phyloP scores from a whole-genome alignment of 768 basidiomycete genomes.

The Dioszegia crocea region DNA sequence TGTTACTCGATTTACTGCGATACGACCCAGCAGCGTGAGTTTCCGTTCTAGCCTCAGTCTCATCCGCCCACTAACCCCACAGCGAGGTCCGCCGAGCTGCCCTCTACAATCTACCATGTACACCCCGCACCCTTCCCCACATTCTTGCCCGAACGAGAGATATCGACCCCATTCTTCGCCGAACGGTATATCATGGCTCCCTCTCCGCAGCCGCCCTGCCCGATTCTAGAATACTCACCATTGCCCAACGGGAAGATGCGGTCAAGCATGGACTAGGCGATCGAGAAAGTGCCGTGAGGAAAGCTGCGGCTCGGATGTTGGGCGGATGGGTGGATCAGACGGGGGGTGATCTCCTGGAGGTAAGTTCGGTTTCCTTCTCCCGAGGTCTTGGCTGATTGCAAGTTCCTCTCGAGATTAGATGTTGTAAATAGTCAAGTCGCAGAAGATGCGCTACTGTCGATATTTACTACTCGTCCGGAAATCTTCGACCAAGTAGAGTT shows the following conservation, averaged over 20 bases:
- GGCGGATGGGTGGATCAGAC: slow-evolving; percentile 67
- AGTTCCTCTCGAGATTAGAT: slow-evolving; percentile 49
- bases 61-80: not conserved
- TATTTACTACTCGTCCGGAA: slow-evolving; percentile 65
- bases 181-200: slow-evolving; percentile 63
- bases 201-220: slow-evolving; percentile 62
- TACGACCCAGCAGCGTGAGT: slow-evolving; percentile 74
- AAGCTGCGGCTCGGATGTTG: slow-evolving; percentile 68
- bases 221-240: slow-evolving; percentile 60
- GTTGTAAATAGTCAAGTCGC: slow-evolving; percentile 55
- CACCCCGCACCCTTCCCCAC: slow-evolving; percentile 57
- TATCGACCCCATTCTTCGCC: slow-evolving; percentile 68
- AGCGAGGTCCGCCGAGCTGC: slow-evolving; percentile 84
- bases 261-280: slow-evolving; percentile 81
- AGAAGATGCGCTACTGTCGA: slow-evolving; percentile 67
- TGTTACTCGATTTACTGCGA: slow-evolving; percentile 58
- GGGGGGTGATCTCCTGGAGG: slow-evolving; percentile 54
- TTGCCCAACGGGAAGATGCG: slow-evolving; percentile 70
- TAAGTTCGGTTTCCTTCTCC: slow-evolving; percentile 10
- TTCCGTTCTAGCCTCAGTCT: not conserved
- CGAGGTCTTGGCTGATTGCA: slow-evolving; percentile 16
- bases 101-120: slow-evolving; percentile 66
- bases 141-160: slow-evolving; percentile 77
- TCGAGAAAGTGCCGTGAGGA: slow-evolving; percentile 67
- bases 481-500: slow-evolving; percentile 68